Conservation (phyloP, 2,329 filamentous ascomycete species). For the Pseudopyrenochaeta lycopersici region DNA sequence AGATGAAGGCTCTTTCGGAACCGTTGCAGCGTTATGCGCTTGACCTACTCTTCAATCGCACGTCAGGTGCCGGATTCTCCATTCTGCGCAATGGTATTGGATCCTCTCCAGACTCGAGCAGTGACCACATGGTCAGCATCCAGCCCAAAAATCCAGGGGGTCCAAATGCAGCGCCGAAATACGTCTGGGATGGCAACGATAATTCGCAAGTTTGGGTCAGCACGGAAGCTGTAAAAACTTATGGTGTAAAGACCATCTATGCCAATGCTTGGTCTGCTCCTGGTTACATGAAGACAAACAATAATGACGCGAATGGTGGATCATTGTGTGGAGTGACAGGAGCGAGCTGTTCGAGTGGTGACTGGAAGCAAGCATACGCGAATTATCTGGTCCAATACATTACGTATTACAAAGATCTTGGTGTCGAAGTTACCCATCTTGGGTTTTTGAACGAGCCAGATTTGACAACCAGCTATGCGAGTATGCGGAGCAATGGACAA, state of each 20-base stretch:
- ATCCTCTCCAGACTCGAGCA: constrained; percentile 53
- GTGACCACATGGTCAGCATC: constrained; percentile 48
- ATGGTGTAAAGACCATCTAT: constrained; percentile 57
- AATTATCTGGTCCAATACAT: constrained; percentile 60
- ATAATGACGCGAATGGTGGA: constrained; percentile 56
- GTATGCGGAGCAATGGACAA: constrained; percentile 57
- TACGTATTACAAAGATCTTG: constrained; percentile 52
- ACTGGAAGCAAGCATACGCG: constrained; percentile 61
- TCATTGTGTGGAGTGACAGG: constrained; percentile 58
- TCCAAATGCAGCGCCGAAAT: constrained; percentile 33
- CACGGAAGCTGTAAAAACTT: constrained; percentile 56
- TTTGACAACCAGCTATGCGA: constrained; percentile 40
- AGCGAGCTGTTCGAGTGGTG: constrained; percentile 52
- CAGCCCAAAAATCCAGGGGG: constrained; percentile 36
- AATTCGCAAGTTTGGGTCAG: constrained; percentile 62
- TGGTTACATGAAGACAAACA: constrained; percentile 63
- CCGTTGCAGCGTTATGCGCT: constrained; percentile 53
- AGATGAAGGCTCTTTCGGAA: constrained; percentile 51
- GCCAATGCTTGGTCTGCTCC: constrained; percentile 62
- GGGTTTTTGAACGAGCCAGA: constrained; percentile 59
- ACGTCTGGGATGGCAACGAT: constrained; percentile 42
- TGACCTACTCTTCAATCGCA: constrained; percentile 58
- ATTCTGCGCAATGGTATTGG: constrained; percentile 59
- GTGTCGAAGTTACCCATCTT: constrained; percentile 53
- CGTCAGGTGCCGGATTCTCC: constrained; percentile 55